Conservation (phyloP, 768 basidiomycete species). For the Tricholoma sp. region DNA sequence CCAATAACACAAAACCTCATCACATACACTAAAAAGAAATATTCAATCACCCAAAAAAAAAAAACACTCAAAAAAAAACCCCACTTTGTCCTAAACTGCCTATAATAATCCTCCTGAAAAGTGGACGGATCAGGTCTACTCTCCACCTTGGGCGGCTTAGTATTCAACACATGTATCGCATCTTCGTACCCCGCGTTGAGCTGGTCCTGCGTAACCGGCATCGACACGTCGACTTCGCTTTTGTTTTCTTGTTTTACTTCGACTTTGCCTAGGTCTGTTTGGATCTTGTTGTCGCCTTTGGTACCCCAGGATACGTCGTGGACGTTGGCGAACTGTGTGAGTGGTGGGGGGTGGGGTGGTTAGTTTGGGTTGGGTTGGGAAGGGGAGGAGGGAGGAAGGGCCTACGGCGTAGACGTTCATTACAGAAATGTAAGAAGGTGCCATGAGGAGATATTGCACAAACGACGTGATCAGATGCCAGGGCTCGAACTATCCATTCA, state of each 20-base stretch:
- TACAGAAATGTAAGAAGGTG: conserved; percentile 91
- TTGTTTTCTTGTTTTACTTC: conserved; percentile 36
- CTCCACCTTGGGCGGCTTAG: conserved; percentile 73
- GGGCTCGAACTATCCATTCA: conserved; percentile 92
- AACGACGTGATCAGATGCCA: conserved; percentile 99
- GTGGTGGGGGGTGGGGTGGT: neutral
- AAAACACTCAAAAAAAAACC: conserved; percentile 20
- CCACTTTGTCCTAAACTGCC: conserved; percentile 86
- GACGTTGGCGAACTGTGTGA: conserved; percentile 72
- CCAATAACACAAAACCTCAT: neutral
- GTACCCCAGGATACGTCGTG: conserved; percentile 96
- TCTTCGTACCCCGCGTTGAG: conserved; percentile 89
- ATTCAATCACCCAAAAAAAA: conserved; percentile 5
- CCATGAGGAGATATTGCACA: conserved; percentile 86
- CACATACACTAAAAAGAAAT: conserved; percentile 24
- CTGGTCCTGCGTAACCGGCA: conserved; percentile 86
- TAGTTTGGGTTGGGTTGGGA: neutral
- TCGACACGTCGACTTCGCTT: conserved; percentile 80
- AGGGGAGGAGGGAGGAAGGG: neutral
- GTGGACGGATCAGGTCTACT: conserved; percentile 55
- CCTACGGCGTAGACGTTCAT: conserved; percentile 84
- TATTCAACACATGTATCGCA: conserved; percentile 74
- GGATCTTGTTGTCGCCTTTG: conserved; percentile 87
- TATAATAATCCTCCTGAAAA: conserved; percentile 81
- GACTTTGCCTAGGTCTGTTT: conserved; percentile 70